Evolutionary conservation across 805 yeast genomes (phyloP).

Genomic region (Metschnikowia kunwiensis): DNA sequence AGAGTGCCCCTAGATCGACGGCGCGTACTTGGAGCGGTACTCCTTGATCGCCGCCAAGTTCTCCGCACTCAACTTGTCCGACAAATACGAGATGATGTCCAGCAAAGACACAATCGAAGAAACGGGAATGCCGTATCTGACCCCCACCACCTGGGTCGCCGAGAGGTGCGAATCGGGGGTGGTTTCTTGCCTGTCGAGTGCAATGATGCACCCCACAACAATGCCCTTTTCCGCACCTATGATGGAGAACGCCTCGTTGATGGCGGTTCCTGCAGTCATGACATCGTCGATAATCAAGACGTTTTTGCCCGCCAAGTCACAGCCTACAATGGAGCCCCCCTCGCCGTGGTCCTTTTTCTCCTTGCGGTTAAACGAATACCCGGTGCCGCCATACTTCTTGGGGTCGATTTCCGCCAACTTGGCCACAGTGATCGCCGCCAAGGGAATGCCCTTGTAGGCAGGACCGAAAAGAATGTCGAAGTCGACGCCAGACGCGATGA

Average conservation of each 20-base stretch:
- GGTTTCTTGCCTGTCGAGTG: conserved; percentile 94
- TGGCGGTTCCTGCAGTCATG: conserved; percentile 98
- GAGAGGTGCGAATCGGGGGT: conserved; percentile 62
- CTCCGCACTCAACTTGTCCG: conserved; percentile 52
- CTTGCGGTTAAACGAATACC: conserved; percentile 94
- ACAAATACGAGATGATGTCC: conserved; percentile 67
- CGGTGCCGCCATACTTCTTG: conserved; percentile 66
- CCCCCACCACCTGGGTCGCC: conserved; percentile 78
- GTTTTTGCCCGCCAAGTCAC: conserved; percentile 63
- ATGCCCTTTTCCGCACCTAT: conserved; percentile 66
- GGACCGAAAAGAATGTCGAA: conserved; percentile 95
- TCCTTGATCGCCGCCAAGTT: conserved; percentile 56
- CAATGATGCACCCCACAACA: conserved; percentile 82
- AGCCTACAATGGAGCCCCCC: conserved; percentile 94
- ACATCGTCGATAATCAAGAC: conserved; percentile 93
- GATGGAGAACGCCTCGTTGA: conserved; percentile 86
- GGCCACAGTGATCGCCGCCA: conserved; percentile 89
- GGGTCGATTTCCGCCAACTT: conserved; percentile 89
- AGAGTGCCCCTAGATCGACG: conserved; percentile 23
- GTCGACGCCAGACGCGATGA: conserved; percentile 73
- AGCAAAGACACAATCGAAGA: conserved; percentile 71
- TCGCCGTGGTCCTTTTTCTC: conserved; percentile 98
- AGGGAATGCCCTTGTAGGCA: conserved; percentile 95
- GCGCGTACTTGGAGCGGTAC: conserved; percentile 53
- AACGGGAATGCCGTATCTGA: conserved; percentile 77